phyloP scores from a whole-genome alignment of 345 rosid genomes.

The Lepidium didymum region DNA sequence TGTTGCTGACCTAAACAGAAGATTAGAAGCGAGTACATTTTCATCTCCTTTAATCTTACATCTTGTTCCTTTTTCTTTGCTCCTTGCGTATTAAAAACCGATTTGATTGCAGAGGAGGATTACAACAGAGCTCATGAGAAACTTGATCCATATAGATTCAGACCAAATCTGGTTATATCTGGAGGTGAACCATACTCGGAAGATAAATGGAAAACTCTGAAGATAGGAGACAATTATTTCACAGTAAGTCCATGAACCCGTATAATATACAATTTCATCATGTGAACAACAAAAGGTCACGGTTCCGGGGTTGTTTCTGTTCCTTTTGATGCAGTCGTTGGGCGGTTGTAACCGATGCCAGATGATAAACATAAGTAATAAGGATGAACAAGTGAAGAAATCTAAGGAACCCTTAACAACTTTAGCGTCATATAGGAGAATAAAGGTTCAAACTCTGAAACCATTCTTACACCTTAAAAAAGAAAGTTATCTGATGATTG shows the following conservation, averaged over 20 bases:
- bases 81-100: background rate
- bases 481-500: background rate
- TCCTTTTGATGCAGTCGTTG: slow-evolving; percentile 41
- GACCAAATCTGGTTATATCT: slow-evolving; percentile 72
- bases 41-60: background rate
- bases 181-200: slow-evolving; percentile 82
- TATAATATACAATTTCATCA: background rate
- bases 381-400: slow-evolving; percentile 54
- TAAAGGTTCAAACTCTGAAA: slow-evolving; percentile 44
- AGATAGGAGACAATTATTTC: slow-evolving; percentile 52
- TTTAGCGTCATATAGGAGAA: slow-evolving; percentile 82
- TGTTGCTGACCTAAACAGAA: slow-evolving; percentile 59
- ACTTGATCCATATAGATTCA: slow-evolving; percentile 60
- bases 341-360: slow-evolving; percentile 98
- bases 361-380: slow-evolving; percentile 51
- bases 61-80: background rate
- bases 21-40: slow-evolving; percentile 51
- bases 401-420: slow-evolving; percentile 80
- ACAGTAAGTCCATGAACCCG: slow-evolving; percentile 37
- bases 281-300: background rate
- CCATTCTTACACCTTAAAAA: background rate
- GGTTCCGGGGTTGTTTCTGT: background rate
- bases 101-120: slow-evolving; percentile 25
- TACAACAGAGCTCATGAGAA: slow-evolving; percentile 21
- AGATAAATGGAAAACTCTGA: slow-evolving; percentile 71